phyloP scores from a whole-genome alignment of 441 rosid species.

The Codiaeum variegatum region DNA sequence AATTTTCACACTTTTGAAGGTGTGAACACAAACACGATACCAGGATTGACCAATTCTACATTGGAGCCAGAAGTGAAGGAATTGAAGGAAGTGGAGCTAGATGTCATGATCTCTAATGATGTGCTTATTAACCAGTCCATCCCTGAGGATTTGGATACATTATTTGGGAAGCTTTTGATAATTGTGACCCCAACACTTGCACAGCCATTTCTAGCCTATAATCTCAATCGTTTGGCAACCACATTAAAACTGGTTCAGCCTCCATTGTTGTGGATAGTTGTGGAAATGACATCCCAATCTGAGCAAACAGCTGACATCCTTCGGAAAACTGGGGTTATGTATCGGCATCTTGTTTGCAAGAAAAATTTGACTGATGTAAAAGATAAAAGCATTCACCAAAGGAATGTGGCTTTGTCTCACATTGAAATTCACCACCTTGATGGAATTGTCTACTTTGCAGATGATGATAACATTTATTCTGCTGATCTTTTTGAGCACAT shows the following conservation, averaged over 20 bases:
- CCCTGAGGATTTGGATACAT: constrained; percentile 24
- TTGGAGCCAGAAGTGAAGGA: constrained; percentile 23
- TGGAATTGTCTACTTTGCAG: constrained; percentile 59
- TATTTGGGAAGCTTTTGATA: constrained; percentile 44
- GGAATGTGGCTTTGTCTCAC: constrained; percentile 58
- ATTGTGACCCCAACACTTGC: constrained; percentile 50
- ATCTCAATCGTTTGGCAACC: constrained; percentile 45
- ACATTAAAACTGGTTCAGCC: constrained; percentile 43
- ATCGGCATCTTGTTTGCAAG: constrained; percentile 57
- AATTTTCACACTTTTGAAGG: constrained; percentile 21
- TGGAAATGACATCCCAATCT: constrained; percentile 55
- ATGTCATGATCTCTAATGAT: constrained; percentile 7
- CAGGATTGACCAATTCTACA: constrained; percentile 22
- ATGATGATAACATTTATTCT: constrained; percentile 37
- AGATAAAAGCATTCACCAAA: constrained; percentile 45
- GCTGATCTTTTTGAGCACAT: constrained; percentile 53
- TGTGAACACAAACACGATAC: constrained; percentile 24
- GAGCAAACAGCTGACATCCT: constrained; percentile 51
- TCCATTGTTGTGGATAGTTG: constrained; percentile 68
- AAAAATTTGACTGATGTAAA: constrained; percentile 46
- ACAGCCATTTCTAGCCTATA: constrained; percentile 39
- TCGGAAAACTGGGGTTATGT: constrained; percentile 50
- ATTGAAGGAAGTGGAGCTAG: constrained; percentile 25
- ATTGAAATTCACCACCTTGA: constrained; percentile 57
- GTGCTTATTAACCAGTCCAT: constrained; percentile 21